Percentiles rank a stretch among this genome's conserved stretches.
Evolutionary conservation across 441 rosid genomes (phyloP).

Genomic region (California macrophylla): DNA sequence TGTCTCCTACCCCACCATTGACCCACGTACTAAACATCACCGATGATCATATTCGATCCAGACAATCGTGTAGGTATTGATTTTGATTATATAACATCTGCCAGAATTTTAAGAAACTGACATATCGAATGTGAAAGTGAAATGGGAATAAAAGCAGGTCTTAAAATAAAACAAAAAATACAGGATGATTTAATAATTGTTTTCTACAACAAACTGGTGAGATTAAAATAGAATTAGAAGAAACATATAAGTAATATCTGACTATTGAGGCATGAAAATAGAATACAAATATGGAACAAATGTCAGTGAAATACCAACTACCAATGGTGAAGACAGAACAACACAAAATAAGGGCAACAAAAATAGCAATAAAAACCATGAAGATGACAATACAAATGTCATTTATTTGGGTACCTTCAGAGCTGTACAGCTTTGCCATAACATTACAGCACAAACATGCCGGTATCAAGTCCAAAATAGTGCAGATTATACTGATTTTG

Average conservation of each 20-base stretch:
- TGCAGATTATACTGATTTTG: too few species aligned
- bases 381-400: background rate
- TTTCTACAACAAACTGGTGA: background rate
- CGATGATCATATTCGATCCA: background rate
- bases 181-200: too few species aligned
- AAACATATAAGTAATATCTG: background rate
- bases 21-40: background rate
- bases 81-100: background rate
- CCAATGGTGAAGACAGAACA: conserved; percentile 7
- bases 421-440: background rate
- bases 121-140: background rate
- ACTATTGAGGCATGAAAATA: background rate
- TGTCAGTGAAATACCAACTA: conserved; percentile 4
- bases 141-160: background rate
- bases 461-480: background rate
- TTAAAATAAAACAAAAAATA: background rate
- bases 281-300: background rate
- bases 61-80: too few species aligned
- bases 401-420: background rate
- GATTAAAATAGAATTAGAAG: background rate
- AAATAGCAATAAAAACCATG: background rate
- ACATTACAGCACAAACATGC: background rate
- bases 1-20: background rate
- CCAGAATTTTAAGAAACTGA: background rate
- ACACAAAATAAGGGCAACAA: background rate